Percentiles rank a stretch among this genome's conserved stretches.
Conservation (phyloP, 1,139 yeast species). For the Lodderomyces oxycetoniae region DNA sequence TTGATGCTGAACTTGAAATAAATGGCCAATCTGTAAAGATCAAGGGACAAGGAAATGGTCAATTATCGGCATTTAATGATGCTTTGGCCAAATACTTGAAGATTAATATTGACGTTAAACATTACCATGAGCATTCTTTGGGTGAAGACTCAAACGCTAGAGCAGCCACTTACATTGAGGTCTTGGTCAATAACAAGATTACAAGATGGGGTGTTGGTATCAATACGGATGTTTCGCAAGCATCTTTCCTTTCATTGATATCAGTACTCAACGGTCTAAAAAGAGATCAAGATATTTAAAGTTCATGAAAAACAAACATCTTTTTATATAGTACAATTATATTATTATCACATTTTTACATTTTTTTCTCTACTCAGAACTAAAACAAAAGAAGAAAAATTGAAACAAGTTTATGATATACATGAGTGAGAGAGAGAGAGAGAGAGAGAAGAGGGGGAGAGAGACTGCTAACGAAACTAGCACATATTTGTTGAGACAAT, state of each 20-base stretch:
- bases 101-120: constrained; percentile 62
- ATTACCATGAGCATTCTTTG: constrained; percentile 88
- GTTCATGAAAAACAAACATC: background rate
- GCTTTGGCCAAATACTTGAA: constrained; percentile 62
- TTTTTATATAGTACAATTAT: no score
- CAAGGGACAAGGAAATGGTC: constrained; percentile 87
- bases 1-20: constrained; percentile 37
- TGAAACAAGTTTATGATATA: no score
- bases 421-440: no score
- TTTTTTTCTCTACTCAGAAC: no score
- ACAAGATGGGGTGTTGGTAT: constrained; percentile 92
- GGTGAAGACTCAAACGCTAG: constrained; percentile 81
- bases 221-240: constrained; percentile 80
- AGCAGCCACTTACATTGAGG: constrained; percentile 87
- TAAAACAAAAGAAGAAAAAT: no score
- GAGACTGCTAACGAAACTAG: no score
- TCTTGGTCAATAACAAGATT: constrained; percentile 46
- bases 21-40: constrained; percentile 47
- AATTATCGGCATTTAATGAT: constrained; percentile 83
- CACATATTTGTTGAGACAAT: no score
- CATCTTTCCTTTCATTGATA: constrained; percentile 75
- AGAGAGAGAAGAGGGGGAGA: no score
- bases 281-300: constrained; percentile 13
- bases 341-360: no score
- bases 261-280: constrained; percentile 60